Base-by-base conservation (phyloP, 352 stramenopile genomes). In the Pythium phragmiticola region DNA sequence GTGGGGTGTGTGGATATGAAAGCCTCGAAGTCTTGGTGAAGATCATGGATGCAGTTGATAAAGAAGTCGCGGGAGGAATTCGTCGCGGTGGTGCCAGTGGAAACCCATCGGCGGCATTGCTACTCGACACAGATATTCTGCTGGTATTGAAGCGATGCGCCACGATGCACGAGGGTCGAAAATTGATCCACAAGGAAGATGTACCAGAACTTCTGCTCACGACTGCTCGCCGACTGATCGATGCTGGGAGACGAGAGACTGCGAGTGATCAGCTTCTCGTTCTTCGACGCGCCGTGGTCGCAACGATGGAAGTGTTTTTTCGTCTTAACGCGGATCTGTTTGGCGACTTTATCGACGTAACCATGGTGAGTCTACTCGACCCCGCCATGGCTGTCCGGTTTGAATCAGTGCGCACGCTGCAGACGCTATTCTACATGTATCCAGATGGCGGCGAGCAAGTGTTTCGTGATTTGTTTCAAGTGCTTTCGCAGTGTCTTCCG, bases 371-470 rank as follows among this genome's bases (percentile, higher is more conserved):
- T 11, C 48, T 94, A 4, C 68, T 75, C 9, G 86, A 96, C 46
- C 52, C 58, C 3, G 84, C 88, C 41, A 63, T 80, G 12, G 67
- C 62, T 28, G 87, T 96, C 5, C 87, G 87, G 23, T 50, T 78
- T 7, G 58, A 73, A 7, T 75, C 82, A 7, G 71, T 79, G 11
- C 66, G 62, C 45, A 65, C 76, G 14, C 73, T 90, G 42, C 84
- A 92, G 57, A 84, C 84, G 6, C 28, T 94, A 19, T 88, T 87
- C 56, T 89, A 80, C 58, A 96, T 93, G 84, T 94, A 89, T 64
- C 80, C 82, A 17, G 83, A 94, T 53, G 87, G 86, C 17, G 67
- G 76, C 9, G 48, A 69, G 28, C 66, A 76, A 61, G 69, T 92
- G 14, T 89, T 84, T 65, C 70, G 68, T n/a, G 74, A 92, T 67